Percentiles rank a stretch among this genome's conserved stretches.
phyloP scores from a whole-genome alignment of 306 rosid genomes.

The Nissolia schottii region DNA sequence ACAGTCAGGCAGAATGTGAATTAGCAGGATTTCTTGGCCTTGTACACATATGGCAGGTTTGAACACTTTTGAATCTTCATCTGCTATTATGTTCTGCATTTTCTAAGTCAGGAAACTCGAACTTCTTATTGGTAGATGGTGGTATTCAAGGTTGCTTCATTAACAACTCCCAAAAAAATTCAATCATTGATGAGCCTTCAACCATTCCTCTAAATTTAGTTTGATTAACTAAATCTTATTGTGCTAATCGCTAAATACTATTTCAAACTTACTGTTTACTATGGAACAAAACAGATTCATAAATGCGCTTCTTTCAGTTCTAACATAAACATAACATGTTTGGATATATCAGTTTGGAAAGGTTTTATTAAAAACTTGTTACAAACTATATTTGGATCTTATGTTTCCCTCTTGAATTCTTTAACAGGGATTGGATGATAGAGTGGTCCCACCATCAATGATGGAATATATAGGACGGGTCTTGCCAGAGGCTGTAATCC shows the following conservation, averaged over 20 bases:
- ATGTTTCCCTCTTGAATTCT: conserved; percentile 13
- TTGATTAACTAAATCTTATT: not conserved
- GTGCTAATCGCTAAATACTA: not conserved
- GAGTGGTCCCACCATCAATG: conserved; percentile 72
- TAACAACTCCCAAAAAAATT: not conserved
- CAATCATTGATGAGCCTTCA: not conserved
- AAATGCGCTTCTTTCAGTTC: not conserved
- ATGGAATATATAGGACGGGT: conserved; percentile 58
- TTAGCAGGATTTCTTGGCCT: conserved; percentile 80
- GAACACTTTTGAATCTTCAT: conserved; percentile 15
- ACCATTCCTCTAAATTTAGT: not conserved
- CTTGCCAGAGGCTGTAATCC: conserved; percentile 69
- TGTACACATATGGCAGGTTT: conserved; percentile 93
- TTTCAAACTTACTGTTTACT: not conserved
- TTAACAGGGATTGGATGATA: conserved; percentile 85
- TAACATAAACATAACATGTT: too few species aligned
- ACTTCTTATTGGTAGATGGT: not conserved
- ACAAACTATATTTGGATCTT: not conserved
- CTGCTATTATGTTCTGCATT: not conserved
- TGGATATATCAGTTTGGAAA: too few species aligned
- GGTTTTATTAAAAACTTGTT: too few species aligned
- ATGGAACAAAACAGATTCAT: not conserved
- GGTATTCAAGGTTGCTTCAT: not conserved
- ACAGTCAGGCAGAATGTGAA: conserved; percentile 76
- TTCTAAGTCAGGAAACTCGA: not conserved